Percentiles rank a stretch among this genome's conserved stretches.
phyloP scores from a whole-genome alignment of 2,329 filamentous ascomycete species.

The Ploettnerulaceae sp. region DNA sequence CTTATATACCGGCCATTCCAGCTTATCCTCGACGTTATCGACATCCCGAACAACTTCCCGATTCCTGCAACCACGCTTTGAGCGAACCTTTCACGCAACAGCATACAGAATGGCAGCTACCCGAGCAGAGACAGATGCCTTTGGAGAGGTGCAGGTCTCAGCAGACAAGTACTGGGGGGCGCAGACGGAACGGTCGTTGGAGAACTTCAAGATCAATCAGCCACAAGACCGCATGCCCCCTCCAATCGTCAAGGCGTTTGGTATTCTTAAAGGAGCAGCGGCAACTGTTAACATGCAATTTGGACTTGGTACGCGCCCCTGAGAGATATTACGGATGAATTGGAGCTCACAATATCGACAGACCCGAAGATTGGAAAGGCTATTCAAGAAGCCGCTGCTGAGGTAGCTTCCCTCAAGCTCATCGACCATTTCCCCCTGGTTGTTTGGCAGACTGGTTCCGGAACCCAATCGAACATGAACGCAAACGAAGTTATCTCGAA shows the following conservation, averaged over 20 bases:
- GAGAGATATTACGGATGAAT: slow-evolving; percentile 4
- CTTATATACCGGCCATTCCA: slow-evolving; percentile 10
- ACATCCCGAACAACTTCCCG: slow-evolving; percentile 14
- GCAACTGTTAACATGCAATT: slow-evolving; percentile 93
- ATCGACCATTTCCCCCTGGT: slow-evolving; percentile 97
- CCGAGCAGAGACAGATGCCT: slow-evolving; percentile 92
- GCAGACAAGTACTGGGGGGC: slow-evolving; percentile 97
- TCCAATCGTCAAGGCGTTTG: slow-evolving; percentile 87
- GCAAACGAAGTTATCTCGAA: slow-evolving; percentile 99
- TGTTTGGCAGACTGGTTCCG: slow-evolving; percentile 98
- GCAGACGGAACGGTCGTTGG: slow-evolving; percentile 91
- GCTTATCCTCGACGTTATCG: slow-evolving; percentile 5
- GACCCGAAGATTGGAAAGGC: slow-evolving; percentile 87
- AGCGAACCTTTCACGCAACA: slow-evolving; percentile 31
- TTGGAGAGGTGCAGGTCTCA: slow-evolving; percentile 91
- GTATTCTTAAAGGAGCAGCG: slow-evolving; percentile 94
- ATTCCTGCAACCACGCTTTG: slow-evolving; percentile 21
- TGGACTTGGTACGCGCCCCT: slow-evolving; percentile 64
- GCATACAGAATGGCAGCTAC: slow-evolving; percentile 43
- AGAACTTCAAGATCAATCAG: slow-evolving; percentile 99
- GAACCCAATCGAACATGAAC: slow-evolving; percentile 99
- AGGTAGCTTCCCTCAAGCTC: slow-evolving; percentile 91
- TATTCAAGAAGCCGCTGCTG: slow-evolving; percentile 88
- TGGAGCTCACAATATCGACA: slow-evolving; percentile 37
- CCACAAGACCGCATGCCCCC: slow-evolving; percentile 97